Evolutionary conservation across 495 filamentous ascomycete genomes (phyloP).

Genomic region (Tuber borchii): DNA sequence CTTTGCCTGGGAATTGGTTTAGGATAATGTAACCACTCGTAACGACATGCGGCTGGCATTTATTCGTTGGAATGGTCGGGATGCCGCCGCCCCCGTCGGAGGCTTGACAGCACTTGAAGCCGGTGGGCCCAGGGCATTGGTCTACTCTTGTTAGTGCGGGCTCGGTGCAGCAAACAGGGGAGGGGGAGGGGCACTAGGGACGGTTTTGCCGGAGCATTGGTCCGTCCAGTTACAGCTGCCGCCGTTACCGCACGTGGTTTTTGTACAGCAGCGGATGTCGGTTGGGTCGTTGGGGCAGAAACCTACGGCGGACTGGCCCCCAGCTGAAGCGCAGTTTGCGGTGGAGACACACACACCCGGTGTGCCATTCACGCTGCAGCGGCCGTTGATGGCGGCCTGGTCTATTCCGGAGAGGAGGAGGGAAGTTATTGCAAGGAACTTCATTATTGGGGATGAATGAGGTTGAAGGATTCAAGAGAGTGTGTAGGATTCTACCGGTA

Average conservation of each 20-base stretch:
- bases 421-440: background rate
- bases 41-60: slow-evolving; percentile 44
- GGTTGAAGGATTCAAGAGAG: background rate
- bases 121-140: slow-evolving; percentile 44
- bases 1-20: slow-evolving; percentile 41
- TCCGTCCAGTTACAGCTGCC: slow-evolving; percentile 44
- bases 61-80: slow-evolving; percentile 42
- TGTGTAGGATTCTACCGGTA: background rate
- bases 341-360: slow-evolving; percentile 45
- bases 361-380: slow-evolving; percentile 39
- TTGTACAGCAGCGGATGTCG: slow-evolving; percentile 47
- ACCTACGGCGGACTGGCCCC: slow-evolving; percentile 42
- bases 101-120: slow-evolving; percentile 45
- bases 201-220: slow-evolving; percentile 42
- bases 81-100: slow-evolving; percentile 8
- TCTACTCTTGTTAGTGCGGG: slow-evolving; percentile 12
- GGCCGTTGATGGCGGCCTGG: slow-evolving; percentile 43
- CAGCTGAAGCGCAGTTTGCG: slow-evolving; percentile 35
- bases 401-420: slow-evolving; percentile 31
- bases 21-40: slow-evolving; percentile 43
- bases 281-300: slow-evolving; percentile 43
- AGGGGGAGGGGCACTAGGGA: background rate
- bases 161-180: background rate
- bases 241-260: slow-evolving; percentile 41
- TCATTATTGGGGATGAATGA: slow-evolving; percentile 9